Evolutionary conservation across 2,329 filamentous ascomycete species (phyloP), one percentile per base, ranked within the genome.

Genomic region (Ceratocystis harringtonii): DNA sequence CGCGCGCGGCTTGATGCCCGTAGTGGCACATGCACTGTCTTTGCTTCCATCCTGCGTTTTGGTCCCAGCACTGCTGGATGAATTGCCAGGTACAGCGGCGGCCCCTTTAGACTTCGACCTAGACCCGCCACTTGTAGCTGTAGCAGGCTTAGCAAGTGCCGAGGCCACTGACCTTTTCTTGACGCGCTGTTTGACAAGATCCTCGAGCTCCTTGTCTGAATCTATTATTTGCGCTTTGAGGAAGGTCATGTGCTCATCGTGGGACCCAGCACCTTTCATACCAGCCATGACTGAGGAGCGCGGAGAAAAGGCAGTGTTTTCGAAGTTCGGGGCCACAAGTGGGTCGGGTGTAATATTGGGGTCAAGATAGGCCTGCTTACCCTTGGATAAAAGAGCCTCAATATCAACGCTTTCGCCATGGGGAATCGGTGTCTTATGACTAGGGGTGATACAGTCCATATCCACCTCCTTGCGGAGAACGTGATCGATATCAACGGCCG

Each of bases 381-480:
- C 88, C 73, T 89, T 94, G 0, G 81, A 81, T 1, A 99, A 82
- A 0, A 99, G 81, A n/a, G 85, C 75, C 2, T 75, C 73, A 65
- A 99, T 96, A 72, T 96, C 92, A 7, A 99, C 75, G 68, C 85
- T 91, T 75, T 97, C 92, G 44, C 95, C 94, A 1, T 85, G 87
- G 0, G 89, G 81, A 52, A 99, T 97, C 36, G 86, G 80, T 0
- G 81, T 80, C 0, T 82, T 81, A 74, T 99, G 89, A 55, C 88
- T 94, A 0, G 94, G 94, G 0, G 94, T 99, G 55, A 97, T 76
- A 73, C 94, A 99, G 72, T 96, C 89, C 90, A 99, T 95, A 74
- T 99, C 88, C 3, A 99, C 95, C 75, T 99, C 94, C 74, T 99
- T 99, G 63, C 94, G 84, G n/a, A 99, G 80, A 2, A 99, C 92